Evolutionary conservation across 768 basidiomycete genomes (phyloP).

Genomic region (Calvatia gigantea): DNA sequence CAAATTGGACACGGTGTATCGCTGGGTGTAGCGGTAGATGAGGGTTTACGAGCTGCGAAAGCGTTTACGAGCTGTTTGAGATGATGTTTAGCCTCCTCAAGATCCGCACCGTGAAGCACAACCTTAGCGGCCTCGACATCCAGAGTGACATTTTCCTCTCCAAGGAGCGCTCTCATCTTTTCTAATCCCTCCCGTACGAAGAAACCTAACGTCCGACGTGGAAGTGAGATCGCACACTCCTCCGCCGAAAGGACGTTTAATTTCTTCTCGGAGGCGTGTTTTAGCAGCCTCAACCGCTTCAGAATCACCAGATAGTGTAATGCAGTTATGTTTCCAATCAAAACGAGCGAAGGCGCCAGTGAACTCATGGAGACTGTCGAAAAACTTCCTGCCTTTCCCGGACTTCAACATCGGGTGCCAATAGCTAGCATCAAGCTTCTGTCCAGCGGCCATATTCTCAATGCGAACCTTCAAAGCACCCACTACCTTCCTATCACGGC

Average conservation of each 20-base stretch:
- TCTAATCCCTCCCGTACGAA: slow-evolving; percentile 49
- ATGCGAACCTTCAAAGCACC: slow-evolving; percentile 59
- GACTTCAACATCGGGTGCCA: slow-evolving; percentile 47
- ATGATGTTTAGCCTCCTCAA: slow-evolving; percentile 49
- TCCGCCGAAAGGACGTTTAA: slow-evolving; percentile 41
- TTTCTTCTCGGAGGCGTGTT: slow-evolving; percentile 40
- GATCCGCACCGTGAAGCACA: slow-evolving; percentile 49
- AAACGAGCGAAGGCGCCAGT: slow-evolving; percentile 39
- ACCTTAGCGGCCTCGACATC: slow-evolving; percentile 31
- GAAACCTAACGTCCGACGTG: slow-evolving; percentile 38
- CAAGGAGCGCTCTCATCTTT: slow-evolving; percentile 47
- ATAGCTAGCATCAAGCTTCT: slow-evolving; percentile 36
- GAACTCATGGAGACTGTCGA: slow-evolving; percentile 26
- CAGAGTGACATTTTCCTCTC: slow-evolving; percentile 51
- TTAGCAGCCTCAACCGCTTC: slow-evolving; percentile 38
- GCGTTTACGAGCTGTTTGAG: slow-evolving; percentile 39
- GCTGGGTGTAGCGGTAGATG: neutral
- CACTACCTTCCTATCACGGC: slow-evolving; percentile 48
- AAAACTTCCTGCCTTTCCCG: slow-evolving; percentile 28
- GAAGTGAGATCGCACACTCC: slow-evolving; percentile 37
- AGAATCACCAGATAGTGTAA: slow-evolving; percentile 45
- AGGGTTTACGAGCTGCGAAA: no score
- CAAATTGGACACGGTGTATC: slow-evolving; percentile 50
- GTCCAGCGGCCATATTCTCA: slow-evolving; percentile 50
- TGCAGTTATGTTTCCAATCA: slow-evolving; percentile 40